These are phyloP conservation scores for Citeromyces nyonsensis DNA, from an alignment of 805 yeast genomes.

Conservation along the genomic window DNA sequence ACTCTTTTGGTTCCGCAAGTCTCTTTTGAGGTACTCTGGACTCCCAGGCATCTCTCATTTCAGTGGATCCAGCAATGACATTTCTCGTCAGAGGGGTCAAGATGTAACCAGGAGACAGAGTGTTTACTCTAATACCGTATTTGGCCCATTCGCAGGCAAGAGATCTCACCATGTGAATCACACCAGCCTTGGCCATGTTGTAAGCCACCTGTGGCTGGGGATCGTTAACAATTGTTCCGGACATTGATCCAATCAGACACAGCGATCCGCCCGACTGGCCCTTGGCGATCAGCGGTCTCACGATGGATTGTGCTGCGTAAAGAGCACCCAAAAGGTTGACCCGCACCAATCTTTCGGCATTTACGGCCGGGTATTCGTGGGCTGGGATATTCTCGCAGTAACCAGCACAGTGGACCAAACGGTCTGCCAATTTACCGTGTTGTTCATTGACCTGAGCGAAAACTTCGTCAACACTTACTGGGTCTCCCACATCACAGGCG, in stretches of 20 bases:
- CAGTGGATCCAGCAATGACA: constrained; percentile 41
- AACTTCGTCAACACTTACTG: constrained; percentile 37
- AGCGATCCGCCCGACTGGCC: constrained; percentile 40
- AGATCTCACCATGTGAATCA: constrained; percentile 62
- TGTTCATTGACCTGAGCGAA: constrained; percentile 38
- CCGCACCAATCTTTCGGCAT: constrained; percentile 52
- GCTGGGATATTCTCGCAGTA: constrained; percentile 74
- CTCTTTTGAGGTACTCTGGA: constrained; percentile 60
- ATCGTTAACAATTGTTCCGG: constrained; percentile 62
- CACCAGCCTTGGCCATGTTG: constrained; percentile 82
- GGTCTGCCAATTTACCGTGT: constrained; percentile 46
- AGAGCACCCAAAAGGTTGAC: constrained; percentile 66
- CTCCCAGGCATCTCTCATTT: constrained; percentile 60
- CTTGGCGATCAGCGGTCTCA: constrained; percentile 45
- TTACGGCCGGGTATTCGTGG: constrained; percentile 55
- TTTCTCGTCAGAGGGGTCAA: constrained; percentile 66
- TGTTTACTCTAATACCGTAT: constrained; percentile 60
- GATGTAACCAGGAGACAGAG: constrained; percentile 71
- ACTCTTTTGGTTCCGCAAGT: constrained; percentile 78
- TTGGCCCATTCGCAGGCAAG: constrained; percentile 76
- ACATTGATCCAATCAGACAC: constrained; percentile 66
- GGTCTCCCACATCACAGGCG: constrained; percentile 62
- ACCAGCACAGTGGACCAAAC: constrained; percentile 71
- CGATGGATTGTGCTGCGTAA: constrained; percentile 61
- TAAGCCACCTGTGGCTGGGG: constrained; percentile 73